Evolutionary conservation across 768 basidiomycete species (phyloP).

Genomic region (Hygrophorus russula): DNA sequence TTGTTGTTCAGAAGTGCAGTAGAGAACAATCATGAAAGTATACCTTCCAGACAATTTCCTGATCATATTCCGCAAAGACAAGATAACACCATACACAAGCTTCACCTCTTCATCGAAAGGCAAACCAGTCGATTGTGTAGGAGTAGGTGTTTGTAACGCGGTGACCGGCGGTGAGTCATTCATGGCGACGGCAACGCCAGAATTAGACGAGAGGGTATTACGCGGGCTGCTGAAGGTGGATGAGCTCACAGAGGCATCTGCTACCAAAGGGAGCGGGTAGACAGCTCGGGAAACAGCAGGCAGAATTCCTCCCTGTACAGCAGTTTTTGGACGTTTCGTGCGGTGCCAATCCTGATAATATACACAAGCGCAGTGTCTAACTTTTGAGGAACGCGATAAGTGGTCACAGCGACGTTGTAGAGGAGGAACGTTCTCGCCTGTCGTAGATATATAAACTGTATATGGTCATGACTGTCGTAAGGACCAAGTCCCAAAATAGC

Average conservation of each 20-base stretch:
- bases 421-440: slow-evolving; percentile 35
- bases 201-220: slow-evolving; percentile 51
- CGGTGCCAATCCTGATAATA: slow-evolving; percentile 97
- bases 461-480: slow-evolving; percentile 82
- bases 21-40: neutral
- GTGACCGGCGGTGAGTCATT: slow-evolving; percentile 30
- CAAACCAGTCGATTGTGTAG: slow-evolving; percentile 41
- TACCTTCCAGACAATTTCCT: slow-evolving; percentile 88
- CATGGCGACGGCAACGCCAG: slow-evolving; percentile 60
- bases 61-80: slow-evolving; percentile 88
- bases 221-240: slow-evolving; percentile 44
- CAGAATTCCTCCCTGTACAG: slow-evolving; percentile 62
- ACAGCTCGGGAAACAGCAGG: slow-evolving; percentile 73
- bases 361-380: slow-evolving; percentile 81
- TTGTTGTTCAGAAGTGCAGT: neutral
- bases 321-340: slow-evolving; percentile 59
- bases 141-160: slow-evolving; percentile 23
- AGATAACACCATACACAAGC: slow-evolving; percentile 90
- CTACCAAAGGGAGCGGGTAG: slow-evolving; percentile 21
- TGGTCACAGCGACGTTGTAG: slow-evolving; percentile 1
- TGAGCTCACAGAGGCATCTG: slow-evolving; percentile 18
- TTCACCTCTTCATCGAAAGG: slow-evolving; percentile 97
- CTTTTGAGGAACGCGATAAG: slow-evolving; percentile 6
- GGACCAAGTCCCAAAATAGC: no score
- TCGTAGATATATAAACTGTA: slow-evolving; percentile 92